These are phyloP conservation scores for Collybia nuda DNA, from an alignment of 768 basidiomycete species.

Conservation along the genomic window DNA sequence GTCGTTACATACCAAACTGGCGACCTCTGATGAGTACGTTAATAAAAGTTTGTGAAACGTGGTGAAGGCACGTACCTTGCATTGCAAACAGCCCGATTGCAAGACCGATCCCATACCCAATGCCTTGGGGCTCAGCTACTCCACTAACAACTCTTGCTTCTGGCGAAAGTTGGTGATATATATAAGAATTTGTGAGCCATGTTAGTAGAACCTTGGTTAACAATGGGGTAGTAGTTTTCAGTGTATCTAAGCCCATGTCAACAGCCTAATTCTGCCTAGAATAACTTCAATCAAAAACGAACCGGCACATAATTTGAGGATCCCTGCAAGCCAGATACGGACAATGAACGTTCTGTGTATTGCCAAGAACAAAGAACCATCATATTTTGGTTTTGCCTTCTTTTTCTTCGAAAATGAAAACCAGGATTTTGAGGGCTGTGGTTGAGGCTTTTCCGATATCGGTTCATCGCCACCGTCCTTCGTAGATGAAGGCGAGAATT, in stretches of 20 bases:
- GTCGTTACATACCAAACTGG: slow-evolving; percentile 28
- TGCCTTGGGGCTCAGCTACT: slow-evolving; percentile 32
- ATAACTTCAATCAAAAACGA: not conserved
- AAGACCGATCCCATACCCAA: slow-evolving; percentile 55
- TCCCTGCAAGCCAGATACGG: slow-evolving; percentile 35
- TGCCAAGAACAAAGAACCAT: slow-evolving; percentile 32
- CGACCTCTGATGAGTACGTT: slow-evolving; percentile 18
- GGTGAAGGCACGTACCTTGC: slow-evolving; percentile 37
- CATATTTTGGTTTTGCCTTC: slow-evolving; percentile 20
- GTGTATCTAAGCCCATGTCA: slow-evolving; percentile 30
- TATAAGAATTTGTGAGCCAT: slow-evolving; percentile 46
- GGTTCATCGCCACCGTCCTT: slow-evolving; percentile 1
- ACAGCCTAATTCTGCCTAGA: not conserved
- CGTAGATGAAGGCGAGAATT: slow-evolving; percentile 3
- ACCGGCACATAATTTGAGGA: slow-evolving; percentile 37
- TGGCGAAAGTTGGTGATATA: slow-evolving; percentile 29
- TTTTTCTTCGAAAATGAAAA: slow-evolving; percentile 3
- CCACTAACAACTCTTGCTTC: slow-evolving; percentile 24
- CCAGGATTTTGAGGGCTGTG: not conserved
- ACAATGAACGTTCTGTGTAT: slow-evolving; percentile 34
- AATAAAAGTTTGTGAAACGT: not conserved
- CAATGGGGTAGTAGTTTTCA: slow-evolving; percentile 46
- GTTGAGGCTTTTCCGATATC: not conserved
- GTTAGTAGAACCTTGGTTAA: slow-evolving; percentile 45
- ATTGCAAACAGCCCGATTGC: slow-evolving; percentile 50